phyloP scores from a whole-genome alignment of 495 filamentous ascomycete genomes.

The Chlorociboria aeruginascens region DNA sequence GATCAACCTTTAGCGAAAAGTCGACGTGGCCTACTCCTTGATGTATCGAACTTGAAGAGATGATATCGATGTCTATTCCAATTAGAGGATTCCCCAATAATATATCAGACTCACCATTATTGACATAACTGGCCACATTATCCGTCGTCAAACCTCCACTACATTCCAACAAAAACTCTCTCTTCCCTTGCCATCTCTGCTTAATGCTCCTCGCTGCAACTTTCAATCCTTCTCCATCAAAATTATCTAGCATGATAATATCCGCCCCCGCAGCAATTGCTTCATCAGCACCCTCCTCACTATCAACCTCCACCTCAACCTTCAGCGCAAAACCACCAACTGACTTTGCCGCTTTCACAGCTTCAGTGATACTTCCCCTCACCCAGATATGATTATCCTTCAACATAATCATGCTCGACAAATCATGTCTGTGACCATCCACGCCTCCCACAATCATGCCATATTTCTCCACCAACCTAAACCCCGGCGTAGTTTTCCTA shows the following conservation, averaged over 20 bases:
- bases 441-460: conserved; percentile 89
- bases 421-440: conserved; percentile 83
- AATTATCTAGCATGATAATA: conserved; percentile 96
- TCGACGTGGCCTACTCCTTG: conserved; percentile 89
- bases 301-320: conserved; percentile 91
- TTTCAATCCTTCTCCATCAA: conserved; percentile 61
- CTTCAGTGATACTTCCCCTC: conserved; percentile 63
- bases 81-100: neutral
- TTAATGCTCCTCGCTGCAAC: conserved; percentile 60
- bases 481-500: conserved; percentile 92
- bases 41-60: conserved; percentile 92
- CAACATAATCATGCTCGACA: conserved; percentile 92
- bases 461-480: conserved; percentile 94
- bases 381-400: conserved; percentile 98
- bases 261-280: conserved; percentile 86
- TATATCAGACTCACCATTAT: conserved; percentile 40
- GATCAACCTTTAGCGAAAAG: conserved; percentile 83
- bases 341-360: conserved; percentile 71
- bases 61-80: conserved; percentile 69
- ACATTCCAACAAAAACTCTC: conserved; percentile 71
- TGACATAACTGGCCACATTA: conserved; percentile 72
- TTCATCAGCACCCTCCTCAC: conserved; percentile 76
- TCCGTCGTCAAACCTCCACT: conserved; percentile 80
- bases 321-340: conserved; percentile 84
- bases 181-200: conserved; percentile 57